Percentiles rank a stretch among this genome's conserved stretches.
These are phyloP conservation scores for Pistacia atlantica DNA, from an alignment of 345 rosid species.

Conservation along the genomic window DNA sequence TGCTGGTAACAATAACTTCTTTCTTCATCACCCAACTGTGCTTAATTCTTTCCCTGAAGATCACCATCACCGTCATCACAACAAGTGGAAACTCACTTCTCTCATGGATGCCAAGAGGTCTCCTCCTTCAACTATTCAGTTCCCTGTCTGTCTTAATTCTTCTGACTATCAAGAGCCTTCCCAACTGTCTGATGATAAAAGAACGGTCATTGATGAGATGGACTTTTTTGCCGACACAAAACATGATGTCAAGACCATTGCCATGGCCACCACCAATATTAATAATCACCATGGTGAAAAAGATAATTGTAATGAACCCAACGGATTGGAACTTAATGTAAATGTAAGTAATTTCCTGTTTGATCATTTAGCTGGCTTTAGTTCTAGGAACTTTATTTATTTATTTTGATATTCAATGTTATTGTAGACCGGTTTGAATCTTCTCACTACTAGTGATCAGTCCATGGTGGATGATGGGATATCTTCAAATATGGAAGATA, in stretches of 20 bases:
- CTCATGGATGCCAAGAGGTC: conserved; percentile 21
- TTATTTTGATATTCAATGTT: neutral
- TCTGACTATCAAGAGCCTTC: conserved; percentile 1
- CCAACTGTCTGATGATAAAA: conserved; percentile 18
- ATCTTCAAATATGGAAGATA: conserved; percentile 50
- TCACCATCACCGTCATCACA: neutral
- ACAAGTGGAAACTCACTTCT: conserved; percentile 6
- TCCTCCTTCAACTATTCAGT: conserved; percentile 43
- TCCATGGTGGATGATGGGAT: conserved; percentile 67
- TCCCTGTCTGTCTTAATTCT: conserved; percentile 44
- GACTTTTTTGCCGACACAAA: conserved; percentile 51
- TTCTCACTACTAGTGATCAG: conserved; percentile 65
- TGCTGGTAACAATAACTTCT: conserved; percentile 18
- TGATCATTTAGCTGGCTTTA: neutral
- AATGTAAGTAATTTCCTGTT: conserved; percentile 35
- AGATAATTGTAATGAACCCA: conserved; percentile 13
- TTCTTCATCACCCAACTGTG: conserved; percentile 38
- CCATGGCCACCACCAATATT: neutral
- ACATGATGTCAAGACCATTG: conserved; percentile 8
- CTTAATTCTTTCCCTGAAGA: conserved; percentile 52
- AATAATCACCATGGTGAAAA: conserved; percentile 4
- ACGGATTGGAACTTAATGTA: conserved; percentile 37
- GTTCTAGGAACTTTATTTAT: neutral
- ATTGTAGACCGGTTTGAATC: conserved; percentile 64
- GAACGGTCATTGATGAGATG: conserved; percentile 50